phyloP scores from a whole-genome alignment of 2,329 filamentous ascomycete species.

The Plectosphaerella cucumerina region DNA sequence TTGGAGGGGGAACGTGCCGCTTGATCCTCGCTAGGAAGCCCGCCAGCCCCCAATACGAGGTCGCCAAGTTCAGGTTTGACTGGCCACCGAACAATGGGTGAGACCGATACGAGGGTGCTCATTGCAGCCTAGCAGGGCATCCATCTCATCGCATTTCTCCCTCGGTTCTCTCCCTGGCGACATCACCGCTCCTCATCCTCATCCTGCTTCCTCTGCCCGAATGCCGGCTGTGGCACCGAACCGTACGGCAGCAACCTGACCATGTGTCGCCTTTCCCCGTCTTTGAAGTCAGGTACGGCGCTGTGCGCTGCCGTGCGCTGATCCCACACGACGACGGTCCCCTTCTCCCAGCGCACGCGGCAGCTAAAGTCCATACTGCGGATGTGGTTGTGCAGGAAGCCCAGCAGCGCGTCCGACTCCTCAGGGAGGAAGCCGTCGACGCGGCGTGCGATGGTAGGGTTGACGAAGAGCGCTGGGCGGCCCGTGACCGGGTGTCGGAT shows the following conservation, averaged over 20 bases:
- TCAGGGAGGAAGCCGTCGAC: slow-evolving; percentile 23
- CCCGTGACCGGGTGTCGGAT: slow-evolving; percentile 23
- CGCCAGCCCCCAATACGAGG: no score
- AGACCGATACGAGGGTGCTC: no score
- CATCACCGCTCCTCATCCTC: neutral
- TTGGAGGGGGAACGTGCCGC: no score
- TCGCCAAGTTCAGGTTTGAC: no score
- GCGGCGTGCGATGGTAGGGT: slow-evolving; percentile 22
- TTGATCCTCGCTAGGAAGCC: no score
- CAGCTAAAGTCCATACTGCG: slow-evolving; percentile 24
- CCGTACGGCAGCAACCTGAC: slow-evolving; percentile 24
- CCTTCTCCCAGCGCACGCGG: slow-evolving; percentile 22
- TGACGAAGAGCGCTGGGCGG: slow-evolving; percentile 20
- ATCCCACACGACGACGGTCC: slow-evolving; percentile 24
- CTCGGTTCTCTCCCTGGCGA: no score
- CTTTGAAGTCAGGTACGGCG: slow-evolving; percentile 23
- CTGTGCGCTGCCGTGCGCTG: slow-evolving; percentile 19
- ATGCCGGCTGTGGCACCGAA: slow-evolving; percentile 13
- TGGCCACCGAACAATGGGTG: no score
- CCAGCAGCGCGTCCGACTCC: slow-evolving; percentile 20
- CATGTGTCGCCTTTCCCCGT: slow-evolving; percentile 24
- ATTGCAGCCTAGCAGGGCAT: no score
- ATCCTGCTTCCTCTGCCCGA: no score
- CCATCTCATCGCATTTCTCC: no score
- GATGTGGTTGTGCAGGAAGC: slow-evolving; percentile 23